Evolutionary conservation across 1,284 basidiomycete genomes (phyloP).

Genomic region (Cystobasidiaceae sp.): DNA sequence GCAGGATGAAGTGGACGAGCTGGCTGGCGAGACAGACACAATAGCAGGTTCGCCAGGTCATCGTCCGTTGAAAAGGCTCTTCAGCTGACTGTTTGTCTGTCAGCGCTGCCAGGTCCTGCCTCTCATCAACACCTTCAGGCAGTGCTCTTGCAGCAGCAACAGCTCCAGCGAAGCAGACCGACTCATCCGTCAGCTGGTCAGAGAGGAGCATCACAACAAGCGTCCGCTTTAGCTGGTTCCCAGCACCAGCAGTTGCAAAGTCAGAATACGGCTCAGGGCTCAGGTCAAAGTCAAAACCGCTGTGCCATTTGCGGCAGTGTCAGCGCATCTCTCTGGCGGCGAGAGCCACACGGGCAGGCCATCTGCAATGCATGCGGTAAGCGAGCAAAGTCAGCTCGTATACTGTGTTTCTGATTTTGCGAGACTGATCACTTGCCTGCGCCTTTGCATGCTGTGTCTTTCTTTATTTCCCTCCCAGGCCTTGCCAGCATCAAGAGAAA

Average conservation of each 20-base stretch:
- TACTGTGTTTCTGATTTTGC: no score
- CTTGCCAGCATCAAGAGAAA: background rate
- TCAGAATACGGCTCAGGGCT: background rate
- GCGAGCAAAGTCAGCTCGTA: no score
- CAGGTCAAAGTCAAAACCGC: slow-evolving; percentile 46
- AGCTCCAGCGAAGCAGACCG: slow-evolving; percentile 4
- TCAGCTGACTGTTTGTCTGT: background rate
- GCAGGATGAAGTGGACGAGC: background rate
- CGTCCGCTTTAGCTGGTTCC: background rate
- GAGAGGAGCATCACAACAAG: no score
- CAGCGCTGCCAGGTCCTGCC: background rate
- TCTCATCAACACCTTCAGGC: slow-evolving; percentile 20
- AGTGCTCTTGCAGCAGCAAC: slow-evolving; percentile 19
- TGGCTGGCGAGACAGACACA: no score
- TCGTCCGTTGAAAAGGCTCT: background rate
- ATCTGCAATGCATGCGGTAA: slow-evolving; percentile 81
- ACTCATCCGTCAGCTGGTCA: background rate
- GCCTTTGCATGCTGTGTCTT: background rate
- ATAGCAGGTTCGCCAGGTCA: no score
- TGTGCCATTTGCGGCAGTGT: slow-evolving; percentile 90
- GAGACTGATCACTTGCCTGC: background rate
- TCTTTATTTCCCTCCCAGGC: background rate
- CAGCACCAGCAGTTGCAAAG: background rate
- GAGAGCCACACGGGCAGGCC: slow-evolving; percentile 82
- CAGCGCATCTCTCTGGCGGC: slow-evolving; percentile 85